phyloP scores from a whole-genome alignment of 176 grass and related monocot species.

The Triticum timopheevii region DNA sequence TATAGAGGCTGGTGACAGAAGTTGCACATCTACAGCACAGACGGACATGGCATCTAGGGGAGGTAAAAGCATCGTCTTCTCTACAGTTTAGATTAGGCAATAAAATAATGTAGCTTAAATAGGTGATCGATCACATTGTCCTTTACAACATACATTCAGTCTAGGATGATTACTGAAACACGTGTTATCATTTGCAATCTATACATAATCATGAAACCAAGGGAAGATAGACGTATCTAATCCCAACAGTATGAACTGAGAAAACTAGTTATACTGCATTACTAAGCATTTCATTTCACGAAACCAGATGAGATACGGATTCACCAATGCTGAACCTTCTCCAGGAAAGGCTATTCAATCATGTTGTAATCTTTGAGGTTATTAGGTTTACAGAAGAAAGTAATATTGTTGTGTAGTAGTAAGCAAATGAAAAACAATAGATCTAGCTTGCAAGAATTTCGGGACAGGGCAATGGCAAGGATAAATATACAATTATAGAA shows the following conservation, averaged over 20 bases:
- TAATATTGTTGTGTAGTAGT: neutral
- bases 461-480: neutral
- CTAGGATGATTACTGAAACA: neutral
- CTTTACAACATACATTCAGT: too few species aligned
- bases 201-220: neutral
- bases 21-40: neutral
- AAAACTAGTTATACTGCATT: neutral
- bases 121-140: neutral
- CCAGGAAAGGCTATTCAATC: neutral
- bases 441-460: slow-evolving; percentile 17
- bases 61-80: neutral
- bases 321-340: neutral
- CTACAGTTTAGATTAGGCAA: neutral
- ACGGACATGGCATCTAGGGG: neutral
- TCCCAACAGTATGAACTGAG: neutral
- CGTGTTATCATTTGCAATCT: neutral
- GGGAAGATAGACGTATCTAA: neutral
- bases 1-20: neutral
- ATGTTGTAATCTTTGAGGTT: neutral
- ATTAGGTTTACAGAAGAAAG: neutral
- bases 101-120: neutral
- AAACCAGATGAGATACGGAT: neutral
- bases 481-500: neutral
- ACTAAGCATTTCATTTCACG: neutral
- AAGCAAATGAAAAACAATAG: neutral